These are phyloP conservation scores for Setaria italica DNA, from an alignment of 202 grass and related monocot genomes.

Conservation along the genomic window DNA sequence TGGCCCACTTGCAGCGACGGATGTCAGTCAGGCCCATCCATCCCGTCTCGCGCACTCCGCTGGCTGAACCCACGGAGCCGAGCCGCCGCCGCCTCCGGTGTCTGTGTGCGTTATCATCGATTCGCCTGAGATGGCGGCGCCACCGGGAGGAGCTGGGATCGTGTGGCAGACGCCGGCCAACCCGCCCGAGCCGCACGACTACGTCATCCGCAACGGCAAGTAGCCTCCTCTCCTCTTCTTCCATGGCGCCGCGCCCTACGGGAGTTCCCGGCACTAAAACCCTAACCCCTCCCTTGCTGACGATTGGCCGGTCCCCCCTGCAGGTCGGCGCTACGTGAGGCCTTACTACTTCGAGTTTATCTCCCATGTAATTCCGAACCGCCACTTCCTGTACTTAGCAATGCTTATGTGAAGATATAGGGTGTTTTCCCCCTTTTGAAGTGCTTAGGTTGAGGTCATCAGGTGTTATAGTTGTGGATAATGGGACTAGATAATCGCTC, in stretches of 20 bases:
- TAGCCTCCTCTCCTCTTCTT: conserved; percentile 23
- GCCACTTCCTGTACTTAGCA: background rate
- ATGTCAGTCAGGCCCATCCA: background rate
- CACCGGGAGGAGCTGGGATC: conserved; percentile 56
- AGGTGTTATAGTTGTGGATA: background rate
- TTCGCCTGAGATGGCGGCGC: conserved; percentile 38
- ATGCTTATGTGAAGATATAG: conserved; percentile 2
- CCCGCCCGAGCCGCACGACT: conserved; percentile 71
- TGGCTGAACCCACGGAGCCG: background rate
- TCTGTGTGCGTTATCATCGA: background rate
- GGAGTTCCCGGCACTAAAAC: conserved; percentile 9
- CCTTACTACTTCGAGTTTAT: conserved; percentile 99
- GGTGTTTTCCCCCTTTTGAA: background rate
- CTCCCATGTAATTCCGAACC: conserved; percentile 67
- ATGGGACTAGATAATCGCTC: background rate
- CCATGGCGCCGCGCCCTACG: background rate
- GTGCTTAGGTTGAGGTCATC: background rate
- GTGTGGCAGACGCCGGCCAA: conserved; percentile 95
- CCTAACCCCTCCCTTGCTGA: background rate
- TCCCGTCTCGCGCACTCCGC: background rate
- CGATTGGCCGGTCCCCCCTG: background rate
- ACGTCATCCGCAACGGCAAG: conserved; percentile 83
- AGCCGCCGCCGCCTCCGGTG: background rate
- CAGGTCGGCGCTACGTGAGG: conserved; percentile 91
- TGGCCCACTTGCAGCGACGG: conserved; percentile 10